Percentiles rank a stretch among this genome's conserved stretches.
phyloP scores from a whole-genome alignment of 179 eudicot species.

The Vitellaria paradoxa region DNA sequence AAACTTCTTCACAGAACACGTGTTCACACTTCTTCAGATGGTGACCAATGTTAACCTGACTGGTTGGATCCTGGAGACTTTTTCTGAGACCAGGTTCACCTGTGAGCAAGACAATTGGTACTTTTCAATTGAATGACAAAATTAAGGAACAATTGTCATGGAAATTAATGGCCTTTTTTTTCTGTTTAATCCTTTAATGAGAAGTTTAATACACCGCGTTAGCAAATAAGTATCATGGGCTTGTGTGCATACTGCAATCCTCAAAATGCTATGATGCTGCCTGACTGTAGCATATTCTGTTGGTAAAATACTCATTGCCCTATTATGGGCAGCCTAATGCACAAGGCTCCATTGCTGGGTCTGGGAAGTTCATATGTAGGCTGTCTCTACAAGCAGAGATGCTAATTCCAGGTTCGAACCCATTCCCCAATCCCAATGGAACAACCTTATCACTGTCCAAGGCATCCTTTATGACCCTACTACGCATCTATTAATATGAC shows the following conservation, averaged over 20 bases:
- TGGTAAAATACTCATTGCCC: not conserved
- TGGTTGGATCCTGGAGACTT: not conserved
- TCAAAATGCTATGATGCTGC: constrained; percentile 1
- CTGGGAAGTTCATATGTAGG: no score
- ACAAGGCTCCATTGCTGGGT: no score
- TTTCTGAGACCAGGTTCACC: constrained; percentile 6
- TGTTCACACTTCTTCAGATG: constrained; percentile 1
- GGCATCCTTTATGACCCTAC: not conserved
- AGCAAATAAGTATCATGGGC: not conserved
- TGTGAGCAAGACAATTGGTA: not conserved
- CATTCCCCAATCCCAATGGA: no score
- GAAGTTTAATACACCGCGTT: not conserved
- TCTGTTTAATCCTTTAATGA: constrained; percentile 1
- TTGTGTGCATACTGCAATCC: not conserved
- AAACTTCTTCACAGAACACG: not conserved
- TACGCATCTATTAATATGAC: not conserved
- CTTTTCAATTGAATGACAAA: not conserved
- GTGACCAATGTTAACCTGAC: not conserved
- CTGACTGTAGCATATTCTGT: not conserved
- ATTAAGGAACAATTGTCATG: not conserved
- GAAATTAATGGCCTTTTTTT: not conserved
- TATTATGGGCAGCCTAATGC: no score
- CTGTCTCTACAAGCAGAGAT: no score
- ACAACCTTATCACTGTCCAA: no score
- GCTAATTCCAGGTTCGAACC: no score